Conservation (phyloP, 2,329 filamentous ascomycete species). For the Botrytis elliptica region DNA sequence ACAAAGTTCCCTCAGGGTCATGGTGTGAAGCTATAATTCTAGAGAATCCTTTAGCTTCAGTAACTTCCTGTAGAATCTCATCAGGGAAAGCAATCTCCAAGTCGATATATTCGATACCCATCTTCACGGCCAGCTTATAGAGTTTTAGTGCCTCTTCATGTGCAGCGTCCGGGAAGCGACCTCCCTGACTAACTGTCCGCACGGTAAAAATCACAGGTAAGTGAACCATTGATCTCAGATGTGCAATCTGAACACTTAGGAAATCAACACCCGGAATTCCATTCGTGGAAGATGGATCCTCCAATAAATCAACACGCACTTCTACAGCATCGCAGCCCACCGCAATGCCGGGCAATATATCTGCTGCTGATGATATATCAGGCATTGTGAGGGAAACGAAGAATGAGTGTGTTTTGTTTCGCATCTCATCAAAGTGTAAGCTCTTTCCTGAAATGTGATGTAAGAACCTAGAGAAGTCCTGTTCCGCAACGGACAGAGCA, state of each 20-base stretch:
- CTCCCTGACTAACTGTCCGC: constrained; percentile 81
- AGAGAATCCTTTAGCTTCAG: constrained; percentile 65
- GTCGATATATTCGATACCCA: constrained; percentile 91
- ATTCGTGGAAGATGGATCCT: constrained; percentile 57
- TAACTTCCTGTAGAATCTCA: constrained; percentile 67
- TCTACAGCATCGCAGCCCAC: constrained; percentile 93
- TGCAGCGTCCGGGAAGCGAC: constrained; percentile 77
- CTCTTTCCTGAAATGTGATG: constrained; percentile 64
- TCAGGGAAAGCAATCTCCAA: constrained; percentile 85
- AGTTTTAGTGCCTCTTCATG: constrained; percentile 69
- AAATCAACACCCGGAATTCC: constrained; percentile 68
- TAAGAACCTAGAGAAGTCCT: constrained; percentile 74
- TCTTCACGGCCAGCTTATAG: constrained; percentile 74
- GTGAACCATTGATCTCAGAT: constrained; percentile 68
- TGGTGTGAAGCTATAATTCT: constrained; percentile 95
- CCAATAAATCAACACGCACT: constrained; percentile 84
- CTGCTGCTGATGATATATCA: constrained; percentile 61
- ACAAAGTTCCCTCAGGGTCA: constrained; percentile 74
- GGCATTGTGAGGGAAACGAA: constrained; percentile 90
- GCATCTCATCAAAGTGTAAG: constrained; percentile 53
- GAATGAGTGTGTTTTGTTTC: constrained; percentile 74
- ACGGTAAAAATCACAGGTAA: constrained; percentile 91
- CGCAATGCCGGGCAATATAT: constrained; percentile 68
- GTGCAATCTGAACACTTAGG: constrained; percentile 76
- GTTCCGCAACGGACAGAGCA: constrained; percentile 37